A percentile compares a stretch with the other conserved stretches of the same genome.
These are phyloP conservation scores for Pythium volutum DNA, from an alignment of 352 stramenopile species.

Conservation along the genomic window DNA sequence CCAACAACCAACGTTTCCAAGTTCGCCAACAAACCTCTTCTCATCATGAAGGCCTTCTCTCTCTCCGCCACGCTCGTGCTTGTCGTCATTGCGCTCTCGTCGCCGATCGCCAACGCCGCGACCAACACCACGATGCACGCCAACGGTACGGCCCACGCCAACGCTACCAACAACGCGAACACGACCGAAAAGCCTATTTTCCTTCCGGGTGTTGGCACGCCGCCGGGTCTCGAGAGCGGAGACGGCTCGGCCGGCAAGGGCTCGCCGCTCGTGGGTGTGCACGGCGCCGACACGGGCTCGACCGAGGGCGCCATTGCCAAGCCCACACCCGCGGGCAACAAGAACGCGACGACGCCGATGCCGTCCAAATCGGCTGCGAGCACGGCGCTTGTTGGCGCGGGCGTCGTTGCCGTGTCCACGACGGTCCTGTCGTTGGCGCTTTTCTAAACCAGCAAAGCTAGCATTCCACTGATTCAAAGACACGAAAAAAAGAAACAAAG, in stretches of 20 bases:
- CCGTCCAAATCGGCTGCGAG: slow-evolving; percentile 8
- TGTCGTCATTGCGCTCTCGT: slow-evolving; percentile 5
- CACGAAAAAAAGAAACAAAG: background rate
- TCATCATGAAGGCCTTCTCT: slow-evolving; percentile 23
- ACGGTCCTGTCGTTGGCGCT: slow-evolving; percentile 9
- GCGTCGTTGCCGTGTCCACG: background rate
- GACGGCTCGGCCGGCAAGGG: slow-evolving; percentile 3
- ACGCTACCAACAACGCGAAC: background rate
- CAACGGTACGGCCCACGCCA: background rate
- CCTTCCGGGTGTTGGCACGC: slow-evolving; percentile 23
- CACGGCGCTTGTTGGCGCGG: background rate
- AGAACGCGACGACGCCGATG: background rate
- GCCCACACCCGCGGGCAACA: background rate
- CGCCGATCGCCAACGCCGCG: background rate
- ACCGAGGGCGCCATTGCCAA: background rate
- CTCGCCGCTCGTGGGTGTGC: background rate
- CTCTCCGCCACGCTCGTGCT: slow-evolving; percentile 1
- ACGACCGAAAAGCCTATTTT: slow-evolving; percentile 8
- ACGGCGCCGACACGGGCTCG: background rate
- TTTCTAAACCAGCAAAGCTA: background rate
- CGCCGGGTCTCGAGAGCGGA: slow-evolving; percentile 7
- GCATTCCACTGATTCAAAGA: background rate
- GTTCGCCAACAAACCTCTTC: background rate
- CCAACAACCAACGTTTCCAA: background rate
- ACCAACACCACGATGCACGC: background rate